phyloP scores from a whole-genome alignment of 2,329 filamentous ascomycete genomes.

The Fusarium liriodendri region DNA sequence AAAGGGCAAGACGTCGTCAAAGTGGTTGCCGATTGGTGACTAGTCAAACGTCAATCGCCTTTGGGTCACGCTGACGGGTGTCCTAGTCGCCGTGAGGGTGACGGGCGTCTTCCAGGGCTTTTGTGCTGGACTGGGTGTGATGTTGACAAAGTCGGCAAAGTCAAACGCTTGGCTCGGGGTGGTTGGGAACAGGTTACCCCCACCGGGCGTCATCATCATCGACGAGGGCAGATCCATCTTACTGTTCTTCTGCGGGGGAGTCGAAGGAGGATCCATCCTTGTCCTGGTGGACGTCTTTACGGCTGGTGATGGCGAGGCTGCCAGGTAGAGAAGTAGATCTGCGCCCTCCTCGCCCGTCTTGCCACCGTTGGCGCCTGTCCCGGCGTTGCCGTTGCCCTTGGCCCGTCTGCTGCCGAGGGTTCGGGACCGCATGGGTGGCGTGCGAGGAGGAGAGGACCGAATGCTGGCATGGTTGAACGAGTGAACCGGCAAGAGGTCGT shows the following conservation, averaged over 20 bases:
- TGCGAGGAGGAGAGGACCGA: constrained; percentile 85
- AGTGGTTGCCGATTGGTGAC: constrained; percentile 48
- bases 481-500: constrained; percentile 80
- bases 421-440: constrained; percentile 76
- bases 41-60: constrained; percentile 86
- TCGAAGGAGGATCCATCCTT: constrained; percentile 77
- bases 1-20: constrained; percentile 6
- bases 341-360: constrained; percentile 83
- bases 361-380: constrained; percentile 56
- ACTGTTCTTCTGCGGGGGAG: constrained; percentile 76
- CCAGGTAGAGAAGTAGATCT: constrained; percentile 84
- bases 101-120: constrained; percentile 87
- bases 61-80: constrained; percentile 74
- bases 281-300: constrained; percentile 59
- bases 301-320: constrained; percentile 90
- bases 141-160: constrained; percentile 97
- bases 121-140: constrained; percentile 95
- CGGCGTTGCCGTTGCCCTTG: constrained; percentile 61
- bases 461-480: constrained; percentile 75
- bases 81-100: constrained; percentile 61
- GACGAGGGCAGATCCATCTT: constrained; percentile 80
- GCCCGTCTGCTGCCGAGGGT: constrained; percentile 58
- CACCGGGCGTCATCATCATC: constrained; percentile 89
- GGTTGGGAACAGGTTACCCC: constrained; percentile 74
- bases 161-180: constrained; percentile 90